A percentile compares a stretch with the other conserved stretches of the same genome.
Evolutionary conservation across 2,329 filamentous ascomycete species (phyloP).

Genomic region (Calonectria pseudoreteaudii): DNA sequence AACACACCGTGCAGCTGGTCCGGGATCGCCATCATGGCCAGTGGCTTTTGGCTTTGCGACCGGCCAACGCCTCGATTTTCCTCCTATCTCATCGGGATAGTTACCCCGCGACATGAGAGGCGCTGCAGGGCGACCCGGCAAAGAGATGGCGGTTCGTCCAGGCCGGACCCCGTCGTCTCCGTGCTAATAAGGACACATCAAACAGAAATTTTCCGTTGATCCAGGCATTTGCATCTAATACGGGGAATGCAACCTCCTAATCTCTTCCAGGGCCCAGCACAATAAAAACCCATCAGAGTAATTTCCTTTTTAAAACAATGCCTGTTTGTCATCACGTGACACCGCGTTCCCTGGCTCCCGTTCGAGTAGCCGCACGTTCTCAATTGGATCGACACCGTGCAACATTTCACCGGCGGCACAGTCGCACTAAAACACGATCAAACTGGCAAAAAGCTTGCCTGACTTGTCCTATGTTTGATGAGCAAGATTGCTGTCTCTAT

Average conservation of each 20-base stretch:
- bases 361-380: not conserved
- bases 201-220: not conserved
- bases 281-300: not conserved
- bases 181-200: not conserved
- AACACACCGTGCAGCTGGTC: not conserved
- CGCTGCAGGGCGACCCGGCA: not conserved
- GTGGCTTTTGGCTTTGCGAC: slow-evolving; percentile 1
- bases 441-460: not conserved
- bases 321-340: not conserved
- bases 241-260: slow-evolving; percentile 6
- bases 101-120: slow-evolving; percentile 1
- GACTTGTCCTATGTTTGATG: not conserved
- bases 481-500: not conserved
- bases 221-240: not conserved
- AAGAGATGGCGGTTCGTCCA: no score
- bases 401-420: not conserved
- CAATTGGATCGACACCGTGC: not conserved
- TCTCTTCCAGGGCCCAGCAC: not conserved
- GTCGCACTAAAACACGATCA: not conserved
- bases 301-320: slow-evolving; percentile 9
- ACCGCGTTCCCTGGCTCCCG: not conserved
- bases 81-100: not conserved
- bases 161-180: not conserved
- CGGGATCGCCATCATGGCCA: not conserved
- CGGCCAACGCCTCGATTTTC: not conserved